Evolutionary conservation across 2,329 filamentous ascomycete genomes (phyloP).

Genomic region (Scedosporium aurantiacum): DNA sequence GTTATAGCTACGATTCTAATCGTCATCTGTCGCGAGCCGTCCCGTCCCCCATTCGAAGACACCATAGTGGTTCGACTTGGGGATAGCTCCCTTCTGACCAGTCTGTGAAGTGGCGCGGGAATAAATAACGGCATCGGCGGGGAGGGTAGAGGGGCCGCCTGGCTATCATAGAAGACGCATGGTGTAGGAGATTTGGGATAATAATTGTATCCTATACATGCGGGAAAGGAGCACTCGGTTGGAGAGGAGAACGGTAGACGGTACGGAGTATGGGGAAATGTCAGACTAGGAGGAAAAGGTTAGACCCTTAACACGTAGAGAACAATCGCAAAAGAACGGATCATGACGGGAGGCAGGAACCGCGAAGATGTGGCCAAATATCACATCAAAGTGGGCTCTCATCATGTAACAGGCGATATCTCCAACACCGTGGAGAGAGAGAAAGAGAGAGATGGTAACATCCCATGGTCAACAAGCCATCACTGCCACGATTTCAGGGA

Average conservation of each 20-base stretch:
- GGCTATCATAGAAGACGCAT: not conserved
- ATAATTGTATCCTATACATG: not conserved
- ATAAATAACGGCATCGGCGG: not conserved
- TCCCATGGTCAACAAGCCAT: too few relatives aligned
- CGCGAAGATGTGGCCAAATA: too few relatives aligned
- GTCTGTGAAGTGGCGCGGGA: not conserved
- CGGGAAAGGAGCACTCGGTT: not conserved
- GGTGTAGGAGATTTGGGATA: not conserved
- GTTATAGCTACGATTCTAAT: not conserved
- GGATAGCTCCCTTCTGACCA: not conserved
- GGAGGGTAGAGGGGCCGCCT: not conserved
- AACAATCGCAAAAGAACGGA: not conserved
- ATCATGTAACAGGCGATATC: too few relatives aligned
- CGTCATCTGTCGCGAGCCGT: not conserved
- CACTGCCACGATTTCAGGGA: too few relatives aligned
- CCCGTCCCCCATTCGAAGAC: not conserved
- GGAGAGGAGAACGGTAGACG: not conserved
- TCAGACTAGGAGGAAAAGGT: not conserved
- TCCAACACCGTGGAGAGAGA: too few relatives aligned
- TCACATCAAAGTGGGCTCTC: too few relatives aligned
- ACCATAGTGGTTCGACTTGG: not conserved
- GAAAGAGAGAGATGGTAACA: too few relatives aligned
- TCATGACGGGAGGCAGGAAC: not conserved
- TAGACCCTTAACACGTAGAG: not conserved
- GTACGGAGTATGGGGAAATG: not conserved